Evolutionary conservation across 2,329 filamentous ascomycete species (phyloP), one percentile per base, ranked within the genome.

Genomic region (Elsinoe fawcettii): DNA sequence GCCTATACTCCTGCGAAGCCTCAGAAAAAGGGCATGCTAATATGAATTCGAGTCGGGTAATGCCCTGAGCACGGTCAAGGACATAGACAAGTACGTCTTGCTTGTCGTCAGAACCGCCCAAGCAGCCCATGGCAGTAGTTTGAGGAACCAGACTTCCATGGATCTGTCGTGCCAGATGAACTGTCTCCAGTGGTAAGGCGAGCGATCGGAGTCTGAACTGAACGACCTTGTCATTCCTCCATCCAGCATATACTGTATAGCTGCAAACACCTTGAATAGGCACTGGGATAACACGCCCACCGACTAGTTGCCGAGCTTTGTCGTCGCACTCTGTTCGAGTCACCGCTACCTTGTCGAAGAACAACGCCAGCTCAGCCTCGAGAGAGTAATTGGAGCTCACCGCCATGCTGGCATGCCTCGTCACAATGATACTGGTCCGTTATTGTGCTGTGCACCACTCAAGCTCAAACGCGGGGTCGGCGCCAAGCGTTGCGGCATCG

Each of bases 331-430:
- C 39, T 16, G 20, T 32, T n/a, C 37, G 54, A 20, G 39, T 46
- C 20, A 47, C 54, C 12, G 54, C n/a, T 23, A 37, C 44, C 25
- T 56, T 44, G 14, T 22, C 22, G 37, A 46, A 56, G 27, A 56
- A 56, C 9, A 37, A 7, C 16, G 54, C 37, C 11, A 62, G 39
- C 37, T 61, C 62, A 5, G 25, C 54, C 12, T 61, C 63, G 73
- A 69, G 27, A 30, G 27, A 30, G 9, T 30, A 30, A 30, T 30
- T 30, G 27, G 27, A 9, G 5, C 5, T 5, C 5, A 30, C 27
- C 9, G 27, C 27, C 27, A 30, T 30, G 27, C 27, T 9, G 27
- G 27, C 27, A 5, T 30, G 27, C 27, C 27, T 30, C 9, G 27
- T 30, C 27, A 9, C n/a, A 30, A 30, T 30, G 27, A 5, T 30